Base-by-base conservation (phyloP, 805 yeast genomes). In the Metschnikowia similis region DNA sequence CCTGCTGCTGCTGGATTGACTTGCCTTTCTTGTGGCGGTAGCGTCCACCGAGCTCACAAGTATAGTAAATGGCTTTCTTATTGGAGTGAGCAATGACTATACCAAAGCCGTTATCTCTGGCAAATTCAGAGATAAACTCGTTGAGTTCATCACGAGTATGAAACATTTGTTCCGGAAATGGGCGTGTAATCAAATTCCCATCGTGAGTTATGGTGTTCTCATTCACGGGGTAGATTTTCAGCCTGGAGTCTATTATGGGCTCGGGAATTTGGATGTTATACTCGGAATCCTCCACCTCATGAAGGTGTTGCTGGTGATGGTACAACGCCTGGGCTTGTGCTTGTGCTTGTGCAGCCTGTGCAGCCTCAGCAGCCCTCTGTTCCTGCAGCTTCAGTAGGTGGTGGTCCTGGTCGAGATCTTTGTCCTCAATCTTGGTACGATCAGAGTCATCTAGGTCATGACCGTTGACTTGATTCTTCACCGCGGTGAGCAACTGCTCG, bases 61-160 rank as follows among this genome's bases (percentile, higher is more conserved):
- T 80, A 61, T 77, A 80, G 62, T 80, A 80, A 52, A 80, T 80
- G 34, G 83, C 83, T 61, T 80, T 80, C 52, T 71, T 74, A 61
- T 80, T 80, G 34, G 82, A 77, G 63, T 80, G 83, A 28, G 83
- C 81, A 61, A 80, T 79, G 17, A 80, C 83, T 42, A 79, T 80
- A 5, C 83, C 83, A 65, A 80, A 79, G 45, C 81, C 82, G 57
- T 80, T 77, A 57, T 76, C 81, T 42, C 80, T 67, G 17, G 82
- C 82, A 66, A 79, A 80, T 51, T 79, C 83, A 47, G 72, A 72
- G 45, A 80, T 79, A 55, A 77, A 80, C 48, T 77, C 80, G 54
- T 78, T 78, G 55, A 80, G 67, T 44, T 75, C 80, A 27, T 74
- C 75, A 28, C 81, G 71, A 40, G 70, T 68, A 48, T 73, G 77